A percentile compares a stretch with the other conserved stretches of the same genome.
These are phyloP conservation scores for Phytophthora cactorum DNA, from an alignment of 352 stramenopile genomes.

Conservation along the genomic window DNA sequence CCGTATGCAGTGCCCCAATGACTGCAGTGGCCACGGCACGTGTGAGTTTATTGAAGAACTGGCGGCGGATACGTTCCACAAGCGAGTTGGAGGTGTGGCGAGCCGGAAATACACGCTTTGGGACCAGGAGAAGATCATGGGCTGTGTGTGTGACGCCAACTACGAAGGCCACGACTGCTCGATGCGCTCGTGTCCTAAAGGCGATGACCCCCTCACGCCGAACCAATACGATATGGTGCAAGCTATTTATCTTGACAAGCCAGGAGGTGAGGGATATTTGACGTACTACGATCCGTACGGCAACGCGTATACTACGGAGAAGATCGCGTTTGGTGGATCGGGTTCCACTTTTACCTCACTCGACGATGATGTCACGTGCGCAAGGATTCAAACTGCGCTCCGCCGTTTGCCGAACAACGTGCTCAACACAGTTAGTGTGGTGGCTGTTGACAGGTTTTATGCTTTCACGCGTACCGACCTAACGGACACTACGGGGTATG, in stretches of 20 bases:
- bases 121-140: constrained; percentile 85
- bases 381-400: constrained; percentile 48
- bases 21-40: constrained; percentile 58
- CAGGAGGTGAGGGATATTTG: constrained; percentile 38
- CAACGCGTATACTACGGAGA: constrained; percentile 62
- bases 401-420: constrained; percentile 68
- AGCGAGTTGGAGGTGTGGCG: constrained; percentile 42
- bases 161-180: constrained; percentile 66
- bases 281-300: constrained; percentile 83
- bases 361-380: constrained; percentile 26
- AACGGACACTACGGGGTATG: constrained; percentile 3
- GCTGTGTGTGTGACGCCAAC: constrained; percentile 75
- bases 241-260: constrained; percentile 6
- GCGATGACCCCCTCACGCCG: constrained; percentile 69
- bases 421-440: constrained; percentile 56
- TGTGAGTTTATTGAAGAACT: constrained; percentile 81
- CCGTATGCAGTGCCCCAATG: constrained; percentile 55
- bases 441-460: constrained; percentile 1
- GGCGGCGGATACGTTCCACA: constrained; percentile 52
- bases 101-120: constrained; percentile 59
- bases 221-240: constrained; percentile 69
- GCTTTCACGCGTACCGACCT: constrained; percentile 34
- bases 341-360: neutral
- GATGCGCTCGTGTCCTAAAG: constrained; percentile 57
- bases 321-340: constrained; percentile 34